phyloP scores from a whole-genome alignment of 495 filamentous ascomycete genomes.

The Penicillium alfredii region DNA sequence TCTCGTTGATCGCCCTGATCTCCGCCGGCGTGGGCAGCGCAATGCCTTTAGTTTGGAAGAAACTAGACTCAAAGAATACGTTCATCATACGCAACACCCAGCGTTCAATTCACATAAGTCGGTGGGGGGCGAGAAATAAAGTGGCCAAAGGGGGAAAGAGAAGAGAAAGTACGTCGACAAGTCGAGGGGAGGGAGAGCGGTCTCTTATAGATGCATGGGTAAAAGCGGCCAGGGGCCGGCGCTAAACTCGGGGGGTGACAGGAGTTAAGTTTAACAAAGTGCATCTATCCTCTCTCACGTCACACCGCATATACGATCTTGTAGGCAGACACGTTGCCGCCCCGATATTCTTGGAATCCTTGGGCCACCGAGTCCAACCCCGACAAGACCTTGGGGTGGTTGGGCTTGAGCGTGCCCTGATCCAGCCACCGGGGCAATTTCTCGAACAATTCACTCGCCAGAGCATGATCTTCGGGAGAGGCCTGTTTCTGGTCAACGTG shows the following conservation, averaged over 20 bases:
- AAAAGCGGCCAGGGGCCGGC: background rate
- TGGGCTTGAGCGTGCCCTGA: constrained; percentile 16
- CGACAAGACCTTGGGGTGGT: constrained; percentile 6
- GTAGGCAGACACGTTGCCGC: constrained; percentile 21
- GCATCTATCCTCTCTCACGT: background rate
- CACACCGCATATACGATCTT: constrained; percentile 24
- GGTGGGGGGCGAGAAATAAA: too few relatives aligned
- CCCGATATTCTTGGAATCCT: constrained; percentile 23
- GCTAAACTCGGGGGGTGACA: too few relatives aligned
- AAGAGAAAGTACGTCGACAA: too few relatives aligned
- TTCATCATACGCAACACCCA: too few relatives aligned
- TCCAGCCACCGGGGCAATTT: constrained; percentile 22
- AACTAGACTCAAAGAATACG: constrained; percentile 10
- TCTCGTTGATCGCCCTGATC: constrained; percentile 14
- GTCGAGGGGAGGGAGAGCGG: too few relatives aligned
- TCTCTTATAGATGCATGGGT: too few relatives aligned
- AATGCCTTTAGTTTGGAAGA: constrained; percentile 6
- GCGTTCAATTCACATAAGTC: too few relatives aligned
- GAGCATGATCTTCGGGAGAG: constrained; percentile 21
- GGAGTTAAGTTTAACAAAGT: too few relatives aligned
- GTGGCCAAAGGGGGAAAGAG: too few relatives aligned
- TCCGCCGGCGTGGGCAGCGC: constrained; percentile 12
- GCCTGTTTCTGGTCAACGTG: constrained; percentile 10
- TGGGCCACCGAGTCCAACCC: constrained; percentile 14
- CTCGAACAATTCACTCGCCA: constrained; percentile 24